Conservation (phyloP, 805 yeast genomes). For the Sungouiozyma intestinalis region DNA sequence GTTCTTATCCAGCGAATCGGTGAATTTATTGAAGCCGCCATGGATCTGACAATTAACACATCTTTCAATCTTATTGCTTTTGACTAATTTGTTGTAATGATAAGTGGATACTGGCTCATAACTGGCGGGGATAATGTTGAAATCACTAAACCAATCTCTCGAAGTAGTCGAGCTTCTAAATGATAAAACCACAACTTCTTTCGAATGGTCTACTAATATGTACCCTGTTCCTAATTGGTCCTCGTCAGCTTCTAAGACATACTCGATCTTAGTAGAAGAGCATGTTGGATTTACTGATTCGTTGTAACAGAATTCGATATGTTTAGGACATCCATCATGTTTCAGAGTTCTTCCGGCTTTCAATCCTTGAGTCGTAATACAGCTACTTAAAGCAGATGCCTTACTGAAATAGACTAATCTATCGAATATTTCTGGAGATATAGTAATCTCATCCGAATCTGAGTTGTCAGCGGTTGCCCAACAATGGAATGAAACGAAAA, state of each 20-base stretch:
- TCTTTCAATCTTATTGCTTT: constrained; percentile 13
- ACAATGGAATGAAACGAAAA: background rate
- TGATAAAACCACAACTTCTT: constrained; percentile 36
- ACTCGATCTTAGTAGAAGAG: constrained; percentile 28
- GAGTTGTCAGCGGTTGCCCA: background rate
- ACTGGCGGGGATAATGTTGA: constrained; percentile 36
- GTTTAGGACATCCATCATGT: constrained; percentile 27
- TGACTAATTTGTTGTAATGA: constrained; percentile 15
- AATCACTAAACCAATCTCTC: constrained; percentile 54
- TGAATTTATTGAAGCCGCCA: constrained; percentile 47
- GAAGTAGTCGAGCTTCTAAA: constrained; percentile 57
- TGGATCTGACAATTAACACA: constrained; percentile 53
- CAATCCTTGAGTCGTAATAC: constrained; percentile 22
- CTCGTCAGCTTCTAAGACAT: constrained; percentile 33
- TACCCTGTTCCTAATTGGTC: constrained; percentile 46
- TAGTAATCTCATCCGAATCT: constrained; percentile 1
- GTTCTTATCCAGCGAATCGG: constrained; percentile 32
- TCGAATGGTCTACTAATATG: constrained; percentile 39
- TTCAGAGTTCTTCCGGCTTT: constrained; percentile 16
- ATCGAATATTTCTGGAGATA: constrained; percentile 16
- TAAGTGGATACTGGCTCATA: constrained; percentile 37
- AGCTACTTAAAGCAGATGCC: constrained; percentile 29
- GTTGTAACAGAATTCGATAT: constrained; percentile 24
- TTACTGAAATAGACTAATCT: constrained; percentile 26
- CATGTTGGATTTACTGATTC: constrained; percentile 18